Conservation (phyloP, 768 basidiomycete genomes). For the Ramaria sp. region DNA sequence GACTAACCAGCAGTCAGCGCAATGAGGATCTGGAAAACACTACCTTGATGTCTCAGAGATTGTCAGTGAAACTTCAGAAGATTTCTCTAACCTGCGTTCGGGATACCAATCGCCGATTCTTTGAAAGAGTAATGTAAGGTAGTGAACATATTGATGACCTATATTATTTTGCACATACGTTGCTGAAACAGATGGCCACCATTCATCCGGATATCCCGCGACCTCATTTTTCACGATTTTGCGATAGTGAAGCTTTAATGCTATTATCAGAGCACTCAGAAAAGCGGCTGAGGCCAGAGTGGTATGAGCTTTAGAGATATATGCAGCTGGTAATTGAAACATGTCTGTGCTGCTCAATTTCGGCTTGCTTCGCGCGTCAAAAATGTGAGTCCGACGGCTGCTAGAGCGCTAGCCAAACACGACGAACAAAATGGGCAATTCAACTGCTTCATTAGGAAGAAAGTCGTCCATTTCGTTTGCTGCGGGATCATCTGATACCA, state of each 20-base stretch:
- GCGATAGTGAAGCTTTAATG: slow-evolving; percentile 54
- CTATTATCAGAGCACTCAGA: slow-evolving; percentile 2
- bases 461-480: too few relatives aligned
- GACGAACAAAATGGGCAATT: too few relatives aligned
- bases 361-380: too few relatives aligned
- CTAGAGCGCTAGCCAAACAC: too few relatives aligned
- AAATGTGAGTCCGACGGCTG: too few relatives aligned
- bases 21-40: slow-evolving; percentile 78
- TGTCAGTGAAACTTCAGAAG: background rate
- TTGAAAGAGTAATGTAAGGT: background rate
- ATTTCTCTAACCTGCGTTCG: slow-evolving; percentile 37
- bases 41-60: background rate
- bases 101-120: slow-evolving; percentile 91
- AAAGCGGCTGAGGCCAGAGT: slow-evolving; percentile 4
- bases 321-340: background rate
- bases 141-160: background rate
- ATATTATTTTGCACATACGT: slow-evolving; percentile 37
- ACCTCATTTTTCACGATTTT: slow-evolving; percentile 81
- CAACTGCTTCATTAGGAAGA: too few relatives aligned
- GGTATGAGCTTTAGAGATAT: slow-evolving; percentile 7
- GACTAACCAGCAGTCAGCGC: slow-evolving; percentile 64
- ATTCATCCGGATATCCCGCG: slow-evolving; percentile 76
- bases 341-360: too few relatives aligned
- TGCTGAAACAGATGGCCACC: slow-evolving; percentile 85
- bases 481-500: too few relatives aligned